Conservation (phyloP, 1,139 yeast species). For the Suhomyces anneliseae region DNA sequence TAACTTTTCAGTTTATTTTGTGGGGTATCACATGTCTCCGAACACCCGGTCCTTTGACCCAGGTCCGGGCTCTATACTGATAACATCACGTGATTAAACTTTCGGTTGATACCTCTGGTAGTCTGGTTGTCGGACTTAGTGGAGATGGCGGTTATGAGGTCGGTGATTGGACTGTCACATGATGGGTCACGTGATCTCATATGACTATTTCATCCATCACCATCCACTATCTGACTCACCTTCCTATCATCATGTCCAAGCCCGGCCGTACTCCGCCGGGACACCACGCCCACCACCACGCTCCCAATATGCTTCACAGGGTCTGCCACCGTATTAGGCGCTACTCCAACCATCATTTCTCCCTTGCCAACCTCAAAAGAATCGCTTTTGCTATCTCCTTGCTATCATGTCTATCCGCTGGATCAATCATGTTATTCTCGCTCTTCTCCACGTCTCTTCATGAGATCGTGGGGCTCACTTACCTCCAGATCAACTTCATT, state of each 20-base stretch:
- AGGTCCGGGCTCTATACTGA: no score
- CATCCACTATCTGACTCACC: neutral
- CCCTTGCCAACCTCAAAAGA: constrained; percentile 28
- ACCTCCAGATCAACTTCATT: constrained; percentile 72
- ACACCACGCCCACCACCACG: neutral
- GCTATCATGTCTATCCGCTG: constrained; percentile 69
- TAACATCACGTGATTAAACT: neutral
- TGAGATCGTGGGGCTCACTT: constrained; percentile 55
- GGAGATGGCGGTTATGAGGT: no score
- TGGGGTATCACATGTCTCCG: neutral
- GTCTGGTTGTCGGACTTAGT: no score
- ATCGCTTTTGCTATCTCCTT: constrained; percentile 41
- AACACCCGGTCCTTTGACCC: neutral
- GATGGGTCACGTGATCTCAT: no score
- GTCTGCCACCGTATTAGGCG: constrained; percentile 21
- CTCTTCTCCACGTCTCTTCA: constrained; percentile 75
- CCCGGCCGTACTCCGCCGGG: neutral
- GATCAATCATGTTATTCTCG: constrained; percentile 79
- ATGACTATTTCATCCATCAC: neutral
- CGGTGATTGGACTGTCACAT: no score
- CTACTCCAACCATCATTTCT: constrained; percentile 25
- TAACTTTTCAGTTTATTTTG: neutral
- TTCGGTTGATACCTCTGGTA: neutral
- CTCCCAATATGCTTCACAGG: constrained; percentile 8
- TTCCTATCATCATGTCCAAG: neutral